Evolutionary conservation across 2,329 filamentous ascomycete genomes (phyloP), one percentile per base, ranked within the genome.

Genomic region (Metarhizium robertsii): DNA sequence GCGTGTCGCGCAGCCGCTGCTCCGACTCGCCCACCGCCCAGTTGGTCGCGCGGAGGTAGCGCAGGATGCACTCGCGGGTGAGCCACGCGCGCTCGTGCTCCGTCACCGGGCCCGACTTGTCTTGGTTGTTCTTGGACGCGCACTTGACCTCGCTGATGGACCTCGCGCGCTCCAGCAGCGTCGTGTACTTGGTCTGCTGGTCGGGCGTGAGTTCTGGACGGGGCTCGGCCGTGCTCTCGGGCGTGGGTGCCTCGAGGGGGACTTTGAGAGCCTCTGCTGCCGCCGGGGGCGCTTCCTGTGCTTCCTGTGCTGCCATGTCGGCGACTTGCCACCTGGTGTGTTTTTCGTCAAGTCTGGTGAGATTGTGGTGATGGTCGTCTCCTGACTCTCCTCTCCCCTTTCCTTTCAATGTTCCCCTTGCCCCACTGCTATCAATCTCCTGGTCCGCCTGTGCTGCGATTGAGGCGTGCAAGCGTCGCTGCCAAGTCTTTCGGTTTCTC

Each of bases 1-100:
- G 74, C 0, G 92, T 96, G 48, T 81, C 81, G 62, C 86, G 84
- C 45, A 97, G 72, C n/a, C 94, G 87, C 67, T 86, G 87, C 61
- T 86, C 80, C 8, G 94, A 84, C 50, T 92, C 84, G 47, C 83
- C 74, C 52, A 87, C 79, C 61, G 85, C 79, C 91, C 94, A 99
- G 72, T 95, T 96, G 42, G 90, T 92, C 20, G 94, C 94, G 57
- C 92, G 87, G 34, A 99, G 84, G 69, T 96, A 99, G 62, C 94
- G 88, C 45, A 96, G 79, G 16, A 99, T 79, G 68, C 92, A 97
- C 69, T 99, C 94, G 61, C 85, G 84, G 13, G 92, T 96, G 62
- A 99, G 80, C 85, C 90, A 99, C 74, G 94, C 84, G 66, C 84
- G 87, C 73, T 99, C 94, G 52, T 77, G 74, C 57, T 95, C 90